Conservation (phyloP, 192 early-diverging fungal genomes). For the Globomyces pollinis-pini region DNA sequence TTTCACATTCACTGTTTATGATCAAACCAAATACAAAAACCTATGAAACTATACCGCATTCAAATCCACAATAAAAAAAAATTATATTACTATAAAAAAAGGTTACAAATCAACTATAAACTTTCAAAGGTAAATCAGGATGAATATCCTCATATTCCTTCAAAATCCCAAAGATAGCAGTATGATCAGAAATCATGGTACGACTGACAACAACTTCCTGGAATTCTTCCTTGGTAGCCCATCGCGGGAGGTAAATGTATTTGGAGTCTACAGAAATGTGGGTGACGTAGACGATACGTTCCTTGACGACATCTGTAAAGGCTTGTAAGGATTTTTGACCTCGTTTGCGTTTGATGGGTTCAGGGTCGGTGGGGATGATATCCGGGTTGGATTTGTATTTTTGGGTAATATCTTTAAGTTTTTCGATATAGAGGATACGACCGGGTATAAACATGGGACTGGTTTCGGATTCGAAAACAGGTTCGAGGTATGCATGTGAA, state of each 20-base stretch:
- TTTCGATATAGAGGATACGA: constrained; percentile 21
- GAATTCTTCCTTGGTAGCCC: constrained; percentile 22
- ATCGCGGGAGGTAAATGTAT: constrained; percentile 22
- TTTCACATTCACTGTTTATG: too few relatives aligned
- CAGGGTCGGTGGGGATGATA: neutral
- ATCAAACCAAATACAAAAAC: too few relatives aligned
- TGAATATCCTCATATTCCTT: constrained; percentile 3
- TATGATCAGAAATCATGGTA: constrained; percentile 18
- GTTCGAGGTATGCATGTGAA: neutral
- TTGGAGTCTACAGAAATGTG: constrained; percentile 12
- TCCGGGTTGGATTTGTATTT: too few relatives aligned
- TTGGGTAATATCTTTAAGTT: constrained; percentile 6
- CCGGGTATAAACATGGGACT: constrained; percentile 21
- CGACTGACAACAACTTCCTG: constrained; percentile 14
- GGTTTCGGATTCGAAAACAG: neutral
- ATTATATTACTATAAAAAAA: neutral
- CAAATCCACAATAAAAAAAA: too few relatives aligned
- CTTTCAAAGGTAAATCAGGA: neutral
- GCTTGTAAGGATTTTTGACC: constrained; percentile 6
- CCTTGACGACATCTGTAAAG: neutral
- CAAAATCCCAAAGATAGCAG: constrained; percentile 12
- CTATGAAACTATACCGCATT: too few relatives aligned
- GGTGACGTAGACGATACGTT: neutral
- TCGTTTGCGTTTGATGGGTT: neutral
- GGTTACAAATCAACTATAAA: neutral